These are phyloP conservation scores for Hypholoma sublateritium DNA, from an alignment of 768 basidiomycete species.

Conservation along the genomic window DNA sequence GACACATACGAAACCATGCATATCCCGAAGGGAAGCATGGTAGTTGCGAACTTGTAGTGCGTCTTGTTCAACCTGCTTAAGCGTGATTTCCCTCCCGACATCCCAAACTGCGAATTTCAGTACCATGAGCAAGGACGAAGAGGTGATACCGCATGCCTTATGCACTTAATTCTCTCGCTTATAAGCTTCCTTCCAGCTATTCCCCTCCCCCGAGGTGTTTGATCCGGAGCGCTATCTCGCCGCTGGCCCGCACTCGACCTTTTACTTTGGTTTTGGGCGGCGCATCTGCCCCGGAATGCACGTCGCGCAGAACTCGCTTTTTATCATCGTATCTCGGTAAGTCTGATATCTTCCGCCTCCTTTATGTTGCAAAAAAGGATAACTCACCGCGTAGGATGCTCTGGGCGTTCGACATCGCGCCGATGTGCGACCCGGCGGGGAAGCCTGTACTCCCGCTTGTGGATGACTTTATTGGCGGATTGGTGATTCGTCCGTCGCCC, in stretches of 20 bases:
- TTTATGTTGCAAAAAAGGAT: not conserved
- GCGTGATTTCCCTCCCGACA: no score
- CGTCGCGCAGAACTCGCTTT: constrained; percentile 24
- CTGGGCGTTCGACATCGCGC: constrained; percentile 23
- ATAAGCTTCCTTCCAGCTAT: constrained; percentile 14
- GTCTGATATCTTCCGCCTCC: no score
- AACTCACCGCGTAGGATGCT: constrained; percentile 12
- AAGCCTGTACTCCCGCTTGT: constrained; percentile 16
- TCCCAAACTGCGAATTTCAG: constrained; percentile 7
- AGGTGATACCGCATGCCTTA: constrained; percentile 5
- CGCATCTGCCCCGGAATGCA: constrained; percentile 29
- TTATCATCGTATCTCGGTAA: constrained; percentile 22
- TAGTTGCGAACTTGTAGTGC: constrained; percentile 24
- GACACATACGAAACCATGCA: constrained; percentile 36
- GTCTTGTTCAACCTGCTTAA: not conserved
- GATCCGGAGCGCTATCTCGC: constrained; percentile 24
- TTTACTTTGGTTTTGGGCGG: constrained; percentile 28
- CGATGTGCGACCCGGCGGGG: constrained; percentile 11
- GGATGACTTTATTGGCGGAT: constrained; percentile 17
- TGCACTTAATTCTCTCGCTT: not conserved
- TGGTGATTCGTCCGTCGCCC: constrained; percentile 19
- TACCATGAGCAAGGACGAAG: constrained; percentile 23
- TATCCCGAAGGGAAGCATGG: constrained; percentile 35
- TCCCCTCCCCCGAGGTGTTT: constrained; percentile 21
- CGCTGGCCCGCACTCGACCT: constrained; percentile 15